Percentiles rank a stretch among this genome's conserved stretches.
Conservation (phyloP, 495 filamentous ascomycete species). For the Xylaria grammica region DNA sequence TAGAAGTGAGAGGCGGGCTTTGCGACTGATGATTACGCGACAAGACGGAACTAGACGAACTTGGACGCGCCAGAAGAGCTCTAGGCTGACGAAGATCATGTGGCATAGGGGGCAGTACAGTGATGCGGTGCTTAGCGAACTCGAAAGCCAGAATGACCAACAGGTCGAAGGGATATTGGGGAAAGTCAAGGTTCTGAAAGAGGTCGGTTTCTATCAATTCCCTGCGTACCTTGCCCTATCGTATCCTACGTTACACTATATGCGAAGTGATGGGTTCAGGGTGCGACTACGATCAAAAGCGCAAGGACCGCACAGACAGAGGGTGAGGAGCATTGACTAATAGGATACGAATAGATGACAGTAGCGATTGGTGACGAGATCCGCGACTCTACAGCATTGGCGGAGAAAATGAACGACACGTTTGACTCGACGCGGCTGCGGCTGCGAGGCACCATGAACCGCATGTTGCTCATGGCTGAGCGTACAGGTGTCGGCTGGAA, state of each 20-base stretch:
- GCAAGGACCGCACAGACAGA: background rate
- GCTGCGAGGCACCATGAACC: constrained; percentile 90
- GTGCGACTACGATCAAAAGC: background rate
- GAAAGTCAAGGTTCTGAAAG: constrained; percentile 91
- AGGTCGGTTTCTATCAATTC: constrained; percentile 62
- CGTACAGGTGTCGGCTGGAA: constrained; percentile 91
- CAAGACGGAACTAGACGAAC: background rate
- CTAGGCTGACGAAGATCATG: background rate
- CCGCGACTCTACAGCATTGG: constrained; percentile 78
- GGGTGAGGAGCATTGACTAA: constrained; percentile 5
- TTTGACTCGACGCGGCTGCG: constrained; percentile 85
- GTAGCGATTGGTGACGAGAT: constrained; percentile 94
- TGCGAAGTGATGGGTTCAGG: background rate
- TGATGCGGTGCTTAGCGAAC: constrained; percentile 87
- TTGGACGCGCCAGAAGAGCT: background rate
- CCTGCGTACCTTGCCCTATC: background rate
- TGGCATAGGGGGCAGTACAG: constrained; percentile 82
- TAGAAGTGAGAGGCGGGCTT: background rate
- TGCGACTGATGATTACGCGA: background rate
- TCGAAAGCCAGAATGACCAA: constrained; percentile 93
- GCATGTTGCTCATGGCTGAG: constrained; percentile 96
- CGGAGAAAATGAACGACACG: constrained; percentile 86
- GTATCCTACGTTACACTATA: background rate
- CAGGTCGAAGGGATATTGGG: constrained; percentile 88
- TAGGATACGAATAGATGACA: constrained; percentile 64